Evolutionary conservation across 331 rosid genomes (phyloP), one percentile per base, ranked within the genome.

Genomic region (Erythrophleum ivorense): DNA sequence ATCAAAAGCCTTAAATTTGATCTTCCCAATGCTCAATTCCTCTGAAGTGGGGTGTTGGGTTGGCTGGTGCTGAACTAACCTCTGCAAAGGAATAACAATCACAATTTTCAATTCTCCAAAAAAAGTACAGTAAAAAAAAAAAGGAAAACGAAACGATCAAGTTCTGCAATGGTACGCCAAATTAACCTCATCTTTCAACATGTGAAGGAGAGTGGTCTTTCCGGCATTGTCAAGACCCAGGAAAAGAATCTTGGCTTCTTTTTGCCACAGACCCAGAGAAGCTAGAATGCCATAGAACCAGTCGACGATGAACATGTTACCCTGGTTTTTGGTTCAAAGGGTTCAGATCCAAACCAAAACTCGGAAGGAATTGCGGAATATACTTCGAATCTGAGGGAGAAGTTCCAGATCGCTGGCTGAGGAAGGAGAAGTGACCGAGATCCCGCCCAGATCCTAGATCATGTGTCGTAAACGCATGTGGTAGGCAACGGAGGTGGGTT

Each of bases 191-290:
- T 87, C 90, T 78, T 87, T 87, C 80, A 87, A 84, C 90, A 87
- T 87, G 82, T 87, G 90, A 84, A 87, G 88, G 55, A 87, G 88
- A 78, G 90, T 87, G 66, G 90, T 87, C 63, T 87, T 87, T 12
- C 90, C 90, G 67, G 90, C 90, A 76, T 87, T 87, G 72, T 87
- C 90, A 45, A 87, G 90, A 77, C 90, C 90, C 0, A 87, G 79
- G 81, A 87, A 87, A 21, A 87, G 82, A 72, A 87, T 87, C 80
- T 87, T 87, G 34, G 90, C 90, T 76, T 87, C 90, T 46, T 87
- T 87, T 50, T 87, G 90, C 90, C 88, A 87, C n/a, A 87, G 84
- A 70, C 90, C 90, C 11, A 87, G 86, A 40, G 90, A 87, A 15
- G 90, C 84, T 3, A 87, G 84, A 84, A 87, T 78, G 71, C 90